Percentiles rank a stretch among this genome's conserved stretches.
Conservation (phyloP, 2,329 filamentous ascomycete genomes). For the Penicillium psychrosexuale region DNA sequence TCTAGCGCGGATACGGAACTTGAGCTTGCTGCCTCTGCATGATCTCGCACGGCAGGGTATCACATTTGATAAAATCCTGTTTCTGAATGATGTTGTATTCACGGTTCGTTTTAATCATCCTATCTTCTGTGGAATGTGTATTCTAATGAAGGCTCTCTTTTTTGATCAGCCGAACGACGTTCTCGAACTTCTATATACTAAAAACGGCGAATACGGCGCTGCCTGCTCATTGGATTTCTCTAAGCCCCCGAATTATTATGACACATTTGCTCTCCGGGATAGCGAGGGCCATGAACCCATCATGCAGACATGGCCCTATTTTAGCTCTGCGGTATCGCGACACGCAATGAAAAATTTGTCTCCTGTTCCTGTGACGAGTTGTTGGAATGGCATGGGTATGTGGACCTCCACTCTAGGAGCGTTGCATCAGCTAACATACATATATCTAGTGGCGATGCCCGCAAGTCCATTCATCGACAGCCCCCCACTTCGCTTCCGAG, state of each 20-base stretch:
- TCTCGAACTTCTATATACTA: conserved; percentile 57
- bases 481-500: conserved; percentile 59
- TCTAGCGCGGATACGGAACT: conserved; percentile 62
- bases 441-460: conserved; percentile 25
- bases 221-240: conserved; percentile 71
- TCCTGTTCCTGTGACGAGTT: conserved; percentile 60
- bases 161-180: conserved; percentile 50
- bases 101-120: conserved; percentile 26
- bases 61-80: conserved; percentile 58
- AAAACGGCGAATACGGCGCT: conserved; percentile 59
- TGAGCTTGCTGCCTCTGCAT: conserved; percentile 58
- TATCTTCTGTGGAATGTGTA: background rate
- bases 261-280: conserved; percentile 70
- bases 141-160: background rate
- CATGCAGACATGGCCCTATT: conserved; percentile 67
- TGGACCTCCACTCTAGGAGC: conserved; percentile 9
- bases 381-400: conserved; percentile 64
- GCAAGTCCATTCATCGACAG: conserved; percentile 21
- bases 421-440: conserved; percentile 10
- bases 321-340: conserved; percentile 49
- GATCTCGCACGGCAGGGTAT: conserved; percentile 51
- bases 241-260: conserved; percentile 66
- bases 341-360: conserved; percentile 52
- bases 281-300: conserved; percentile 61
- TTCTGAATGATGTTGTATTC: conserved; percentile 52